Conservation (phyloP, 441 rosid genomes). For the Jatropha multifida region DNA sequence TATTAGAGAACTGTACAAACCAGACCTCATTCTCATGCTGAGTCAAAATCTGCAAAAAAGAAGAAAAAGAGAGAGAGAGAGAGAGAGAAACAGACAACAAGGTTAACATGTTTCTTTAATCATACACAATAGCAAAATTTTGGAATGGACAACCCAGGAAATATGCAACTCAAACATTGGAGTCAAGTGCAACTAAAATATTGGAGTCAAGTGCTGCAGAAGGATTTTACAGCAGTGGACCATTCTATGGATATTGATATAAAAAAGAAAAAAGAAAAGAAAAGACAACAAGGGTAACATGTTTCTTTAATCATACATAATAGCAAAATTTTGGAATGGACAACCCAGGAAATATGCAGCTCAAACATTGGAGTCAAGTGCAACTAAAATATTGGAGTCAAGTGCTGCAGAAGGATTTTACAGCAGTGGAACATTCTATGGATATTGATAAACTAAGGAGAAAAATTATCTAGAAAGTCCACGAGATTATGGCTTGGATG, state of each 20-base stretch:
- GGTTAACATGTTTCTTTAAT: background rate
- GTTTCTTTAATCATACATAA: background rate
- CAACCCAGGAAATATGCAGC: background rate
- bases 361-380: too few relatives aligned
- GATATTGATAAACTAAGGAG: background rate
- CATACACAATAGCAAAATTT: background rate
- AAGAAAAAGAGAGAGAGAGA: background rate
- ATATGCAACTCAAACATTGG: background rate
- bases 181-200: background rate
- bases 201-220: conserved; percentile 2
- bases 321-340: background rate
- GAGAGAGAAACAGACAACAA: background rate
- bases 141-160: background rate
- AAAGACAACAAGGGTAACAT: background rate
- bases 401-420: background rate
- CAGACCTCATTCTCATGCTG: conserved; percentile 87
- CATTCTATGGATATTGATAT: background rate
- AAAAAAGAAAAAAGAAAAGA: conserved; percentile 9
- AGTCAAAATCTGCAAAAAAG: conserved; percentile 61
- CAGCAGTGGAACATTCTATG: background rate
- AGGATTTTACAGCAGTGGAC: background rate
- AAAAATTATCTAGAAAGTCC: background rate
- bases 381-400: background rate
- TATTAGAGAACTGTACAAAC: conserved; percentile 85
- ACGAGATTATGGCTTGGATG: background rate